Evolutionary conservation across 371 early-diverging fungal genomes (phyloP).

Genomic region (Mucor irregularis): DNA sequence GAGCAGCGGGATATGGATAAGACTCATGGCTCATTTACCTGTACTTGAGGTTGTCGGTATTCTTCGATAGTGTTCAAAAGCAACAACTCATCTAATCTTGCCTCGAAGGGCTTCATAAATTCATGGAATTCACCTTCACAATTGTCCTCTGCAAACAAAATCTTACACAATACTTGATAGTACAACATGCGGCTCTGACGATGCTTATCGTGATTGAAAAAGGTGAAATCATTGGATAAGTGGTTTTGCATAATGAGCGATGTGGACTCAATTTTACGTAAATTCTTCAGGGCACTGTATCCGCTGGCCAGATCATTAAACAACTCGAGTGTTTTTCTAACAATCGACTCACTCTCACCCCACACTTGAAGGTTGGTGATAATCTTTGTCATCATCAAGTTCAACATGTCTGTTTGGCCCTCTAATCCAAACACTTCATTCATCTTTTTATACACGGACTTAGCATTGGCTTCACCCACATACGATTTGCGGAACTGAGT

Average conservation of each 20-base stretch:
- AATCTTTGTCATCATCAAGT: slow-evolving; percentile 56
- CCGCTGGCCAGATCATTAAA: slow-evolving; percentile 80
- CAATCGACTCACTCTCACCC: slow-evolving; percentile 28
- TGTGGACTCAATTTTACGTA: slow-evolving; percentile 74
- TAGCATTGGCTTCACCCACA: slow-evolving; percentile 50
- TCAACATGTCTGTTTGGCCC: slow-evolving; percentile 59
- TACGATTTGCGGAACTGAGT: slow-evolving; percentile 71
- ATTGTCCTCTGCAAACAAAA: slow-evolving; percentile 70
- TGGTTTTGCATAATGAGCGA: slow-evolving; percentile 75
- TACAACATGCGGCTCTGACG: slow-evolving; percentile 67
- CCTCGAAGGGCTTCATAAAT: slow-evolving; percentile 76
- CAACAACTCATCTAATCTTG: slow-evolving; percentile 48
- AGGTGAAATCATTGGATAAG: slow-evolving; percentile 67
- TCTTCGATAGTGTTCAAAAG: slow-evolving; percentile 36
- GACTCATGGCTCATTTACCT: too few species aligned
- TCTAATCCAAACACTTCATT: slow-evolving; percentile 55
- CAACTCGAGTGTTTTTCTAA: slow-evolving; percentile 53
- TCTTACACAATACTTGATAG: slow-evolving; percentile 76
- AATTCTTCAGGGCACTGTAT: slow-evolving; percentile 67
- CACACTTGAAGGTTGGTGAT: slow-evolving; percentile 35
- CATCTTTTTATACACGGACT: slow-evolving; percentile 57
- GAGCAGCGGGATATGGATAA: too few species aligned
- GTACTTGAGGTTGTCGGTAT: slow-evolving; percentile 44
- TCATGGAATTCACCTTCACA: slow-evolving; percentile 63
- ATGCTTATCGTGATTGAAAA: slow-evolving; percentile 53